A percentile compares a stretch with the other conserved stretches of the same genome.
These are phyloP conservation scores for Talaromyces albobiverticillius DNA, from an alignment of 2,329 filamentous ascomycete species.

Conservation along the genomic window DNA sequence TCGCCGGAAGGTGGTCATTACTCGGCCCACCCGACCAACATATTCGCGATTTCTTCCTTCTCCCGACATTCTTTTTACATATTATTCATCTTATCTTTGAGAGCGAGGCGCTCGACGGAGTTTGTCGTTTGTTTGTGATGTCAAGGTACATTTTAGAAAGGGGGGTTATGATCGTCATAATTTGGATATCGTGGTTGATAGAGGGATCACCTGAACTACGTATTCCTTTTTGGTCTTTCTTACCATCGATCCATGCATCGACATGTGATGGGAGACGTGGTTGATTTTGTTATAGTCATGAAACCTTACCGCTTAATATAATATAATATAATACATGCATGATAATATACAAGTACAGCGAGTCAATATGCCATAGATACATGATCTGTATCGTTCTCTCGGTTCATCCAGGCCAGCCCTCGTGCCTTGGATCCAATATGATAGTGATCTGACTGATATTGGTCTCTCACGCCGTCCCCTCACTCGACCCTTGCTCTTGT, in stretches of 20 bases:
- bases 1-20: too few species aligned
- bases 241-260: not conserved
- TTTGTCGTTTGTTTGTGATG: not conserved
- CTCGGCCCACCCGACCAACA: not conserved
- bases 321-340: not conserved
- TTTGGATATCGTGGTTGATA: not conserved
- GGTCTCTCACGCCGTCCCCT: constrained; percentile 5
- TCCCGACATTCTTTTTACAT: not conserved
- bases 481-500: not conserved
- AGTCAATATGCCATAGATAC: not conserved
- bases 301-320: not conserved
- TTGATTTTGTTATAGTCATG: not conserved
- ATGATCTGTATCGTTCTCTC: not conserved
- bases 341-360: constrained; percentile 3
- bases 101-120: constrained; percentile 14
- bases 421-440: not conserved
- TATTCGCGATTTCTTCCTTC: not conserved
- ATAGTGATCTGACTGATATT: not conserved
- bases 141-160: not conserved
- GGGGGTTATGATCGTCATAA: not conserved
- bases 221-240: not conserved
- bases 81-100: not conserved
- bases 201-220: not conserved
- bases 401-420: not conserved
- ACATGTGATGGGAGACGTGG: not conserved